Conservation (phyloP, 495 filamentous ascomycete genomes). For the Daldinia childiae region DNA sequence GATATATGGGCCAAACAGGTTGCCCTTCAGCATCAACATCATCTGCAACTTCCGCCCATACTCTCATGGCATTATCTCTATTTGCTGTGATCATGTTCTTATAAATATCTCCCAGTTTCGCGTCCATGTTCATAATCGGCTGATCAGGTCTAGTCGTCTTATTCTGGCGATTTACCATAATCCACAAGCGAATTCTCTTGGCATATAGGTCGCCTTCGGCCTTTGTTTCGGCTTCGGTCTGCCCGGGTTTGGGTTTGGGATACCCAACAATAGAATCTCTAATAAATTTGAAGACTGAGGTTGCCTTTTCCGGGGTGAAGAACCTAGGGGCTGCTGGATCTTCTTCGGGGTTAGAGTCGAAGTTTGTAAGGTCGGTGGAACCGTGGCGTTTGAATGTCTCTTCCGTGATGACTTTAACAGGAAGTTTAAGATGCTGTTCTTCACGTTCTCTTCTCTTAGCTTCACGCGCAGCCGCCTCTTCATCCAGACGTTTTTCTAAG, state of each 20-base stretch:
- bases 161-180: conserved; percentile 98
- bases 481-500: conserved; percentile 73
- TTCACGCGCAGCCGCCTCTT: conserved; percentile 80
- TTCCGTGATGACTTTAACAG: conserved; percentile 80
- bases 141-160: conserved; percentile 93
- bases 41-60: conserved; percentile 85
- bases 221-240: too few species aligned
- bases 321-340: conserved; percentile 69
- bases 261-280: too few species aligned
- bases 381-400: conserved; percentile 80
- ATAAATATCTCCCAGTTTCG: conserved; percentile 83
- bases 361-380: conserved; percentile 83
- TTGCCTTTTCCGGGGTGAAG: conserved; percentile 49
- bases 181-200: conserved; percentile 81
- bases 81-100: conserved; percentile 65
- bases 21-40: conserved; percentile 69
- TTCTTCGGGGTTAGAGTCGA: conserved; percentile 63
- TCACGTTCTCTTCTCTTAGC: conserved; percentile 84
- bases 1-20: conserved; percentile 70
- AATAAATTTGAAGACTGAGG: too few species aligned
- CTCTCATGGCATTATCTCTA: conserved; percentile 75
- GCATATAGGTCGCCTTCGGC: too few species aligned
- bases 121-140: conserved; percentile 77
- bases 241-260: too few species aligned
- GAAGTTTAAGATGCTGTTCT: conserved; percentile 91